Base-by-base conservation (phyloP, 345 rosid species). In the Triadica sebifera region DNA sequence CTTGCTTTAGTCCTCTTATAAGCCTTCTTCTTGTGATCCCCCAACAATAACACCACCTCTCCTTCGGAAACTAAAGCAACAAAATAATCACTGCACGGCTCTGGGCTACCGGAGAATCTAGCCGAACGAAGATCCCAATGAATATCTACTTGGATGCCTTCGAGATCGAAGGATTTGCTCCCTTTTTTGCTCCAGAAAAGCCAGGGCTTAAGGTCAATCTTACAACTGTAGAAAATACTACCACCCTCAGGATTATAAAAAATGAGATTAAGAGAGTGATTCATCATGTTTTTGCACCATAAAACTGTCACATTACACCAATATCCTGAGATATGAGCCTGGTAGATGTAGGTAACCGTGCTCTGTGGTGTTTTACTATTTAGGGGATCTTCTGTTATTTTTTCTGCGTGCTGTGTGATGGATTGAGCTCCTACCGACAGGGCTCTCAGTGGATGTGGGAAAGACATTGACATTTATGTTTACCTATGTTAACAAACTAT, bases 111-210 rank as follows among this genome's bases (percentile, higher is more conserved):
- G 0, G 86, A 55, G 62, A 91, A 75, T 73, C 92, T 96, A 5
- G 98, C 99, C 0, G 97, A 85, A 57, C 95, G 84, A 25, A 93
- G 86, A 82, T 93, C 97, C 98, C 98, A 91, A 51, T 85, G 82
- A n/a, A 93, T 80, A 34, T 93, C 92, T 6, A 91, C 86, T 16
- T 80, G 85, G 74, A 80, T 78, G n/a, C 93, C 87, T 63, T 91
- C 97, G 0, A 91, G 88, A 17, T 81, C 88, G 0, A 91, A 85
- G 0, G 93, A 80, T 56, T 93, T 93, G 63, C 79, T 84, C 5
- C 98, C 97, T 81, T 87, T 91, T 74, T 88, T 91, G 86, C 86
- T 89, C 98, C 98, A 93, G 38, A 91, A 93, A 29, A 85, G 87
- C 98, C 98, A 93, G 0, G 98, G 95, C 86, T 89, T 93, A 10